Conservation (phyloP, 75 land plant genomes). For the Chamaecyparis obtusa region DNA sequence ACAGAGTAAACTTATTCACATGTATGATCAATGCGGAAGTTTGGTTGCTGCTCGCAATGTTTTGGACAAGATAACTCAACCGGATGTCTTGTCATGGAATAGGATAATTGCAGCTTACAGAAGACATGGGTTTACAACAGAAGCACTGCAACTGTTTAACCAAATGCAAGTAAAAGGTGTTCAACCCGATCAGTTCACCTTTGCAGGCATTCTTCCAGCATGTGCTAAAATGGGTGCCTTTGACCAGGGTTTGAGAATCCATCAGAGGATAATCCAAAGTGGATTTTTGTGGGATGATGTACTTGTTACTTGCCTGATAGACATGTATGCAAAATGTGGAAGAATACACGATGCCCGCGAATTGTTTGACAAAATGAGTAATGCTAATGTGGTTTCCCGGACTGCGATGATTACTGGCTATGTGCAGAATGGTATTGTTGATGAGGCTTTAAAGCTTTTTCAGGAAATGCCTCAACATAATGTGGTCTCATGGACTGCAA, state of each 20-base stretch:
- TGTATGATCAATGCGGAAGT: conserved; percentile 26
- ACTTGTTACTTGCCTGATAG: conserved; percentile 4
- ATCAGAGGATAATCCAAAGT: background rate
- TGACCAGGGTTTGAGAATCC: background rate
- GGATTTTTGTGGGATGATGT: conserved; percentile 8
- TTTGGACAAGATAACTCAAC: conserved; percentile 16
- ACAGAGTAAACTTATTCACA: conserved; percentile 7
- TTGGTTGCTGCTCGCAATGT: conserved; percentile 20
- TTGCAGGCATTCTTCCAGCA: conserved; percentile 17
- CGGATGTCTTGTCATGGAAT: conserved; percentile 20
- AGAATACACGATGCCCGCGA: background rate
- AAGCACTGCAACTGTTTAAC: conserved; percentile 13
- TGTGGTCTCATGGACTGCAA: conserved; percentile 17
- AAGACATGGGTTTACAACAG: conserved; percentile 1
- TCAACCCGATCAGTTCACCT: conserved; percentile 7
- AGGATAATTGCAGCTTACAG: conserved; percentile 16
- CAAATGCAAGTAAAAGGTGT: conserved; percentile 18
- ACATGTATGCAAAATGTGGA: conserved; percentile 19
- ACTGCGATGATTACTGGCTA: conserved; percentile 14
- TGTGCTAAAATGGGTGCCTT: conserved; percentile 12
- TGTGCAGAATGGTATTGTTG: background rate
- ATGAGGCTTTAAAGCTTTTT: conserved; percentile 10
- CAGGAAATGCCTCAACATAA: conserved; percentile 9
- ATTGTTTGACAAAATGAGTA: conserved; percentile 4
- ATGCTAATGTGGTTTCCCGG: conserved; percentile 9